Evolutionary conservation across 345 rosid species (phyloP), one percentile per base, ranked within the genome.

Genomic region (Populus deltoides): DNA sequence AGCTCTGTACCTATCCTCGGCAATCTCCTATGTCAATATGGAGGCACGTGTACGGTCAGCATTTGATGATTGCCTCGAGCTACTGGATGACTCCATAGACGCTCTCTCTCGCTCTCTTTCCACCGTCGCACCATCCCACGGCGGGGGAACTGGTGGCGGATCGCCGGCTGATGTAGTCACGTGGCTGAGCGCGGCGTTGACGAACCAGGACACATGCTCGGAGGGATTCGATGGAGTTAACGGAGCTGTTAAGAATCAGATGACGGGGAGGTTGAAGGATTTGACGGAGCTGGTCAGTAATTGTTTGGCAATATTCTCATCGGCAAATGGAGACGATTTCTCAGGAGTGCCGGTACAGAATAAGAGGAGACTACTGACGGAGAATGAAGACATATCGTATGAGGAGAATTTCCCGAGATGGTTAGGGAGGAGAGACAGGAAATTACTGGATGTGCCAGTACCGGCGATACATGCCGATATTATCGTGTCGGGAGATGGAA

Each of bases 101-200:
- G 92, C 94, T 10, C 90, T 96, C 72, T 79, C 90, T 2, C 91
- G 90, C 71, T 87, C 99, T 2, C 92, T 94, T 11, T 61, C 85
- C 83, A 70, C 86, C 66, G 88, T 95, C 72, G 62, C 75, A 25
- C 82, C 88, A 5, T 27, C 82, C 20, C 38, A 79, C 17, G 70
- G 38, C 6, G 81, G 75, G 1, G 31, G 27, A 66, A 31, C 43
- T 15, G 6, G 76, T 35, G 68, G 78, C 68, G 70, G 77, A 45
- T 88, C 93, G 1, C 66, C 71, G 0, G 80, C 90, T 36, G 99
- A 96, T 85, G 99, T 96, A 43, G 41, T 82, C 83, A 96, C 97
- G 77, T 96, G 99, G 99, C 94, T 96, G 25, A 96, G 99, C 89
- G 82, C 97, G 0, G 92, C 99, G 57, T 53, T 96, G 74, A 96